Evolutionary conservation across 2,329 filamentous ascomycete genomes (phyloP).

Genomic region (Stagonosporopsis rhizophila): DNA sequence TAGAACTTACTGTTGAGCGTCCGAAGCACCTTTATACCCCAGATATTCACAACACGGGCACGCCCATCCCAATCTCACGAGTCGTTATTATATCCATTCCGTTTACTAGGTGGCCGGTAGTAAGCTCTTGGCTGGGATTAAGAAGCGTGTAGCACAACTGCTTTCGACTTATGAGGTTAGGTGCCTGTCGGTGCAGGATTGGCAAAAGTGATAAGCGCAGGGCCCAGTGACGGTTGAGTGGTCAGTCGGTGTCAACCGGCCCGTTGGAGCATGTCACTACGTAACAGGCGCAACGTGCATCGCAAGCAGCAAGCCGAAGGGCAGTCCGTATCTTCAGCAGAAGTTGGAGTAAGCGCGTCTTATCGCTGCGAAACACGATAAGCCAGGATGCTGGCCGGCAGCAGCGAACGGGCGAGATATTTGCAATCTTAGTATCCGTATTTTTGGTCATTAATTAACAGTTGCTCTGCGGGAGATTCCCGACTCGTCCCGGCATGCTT

Average conservation of each 20-base stretch:
- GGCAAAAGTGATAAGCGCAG: conserved; percentile 14
- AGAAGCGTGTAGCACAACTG: not conserved
- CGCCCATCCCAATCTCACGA: not conserved
- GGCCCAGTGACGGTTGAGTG: conserved; percentile 2
- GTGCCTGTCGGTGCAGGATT: not conserved
- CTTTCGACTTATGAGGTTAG: not conserved
- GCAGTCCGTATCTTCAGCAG: conserved; percentile 7
- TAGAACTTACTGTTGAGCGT: not conserved
- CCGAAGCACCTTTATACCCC: conserved; percentile 2
- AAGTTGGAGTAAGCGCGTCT: conserved; percentile 4
- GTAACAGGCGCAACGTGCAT: conserved; percentile 17
- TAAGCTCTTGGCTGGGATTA: conserved; percentile 2
- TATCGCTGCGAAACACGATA: conserved; percentile 2
- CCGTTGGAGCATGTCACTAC: conserved; percentile 12
- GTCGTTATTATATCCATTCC: not conserved
- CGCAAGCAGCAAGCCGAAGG: conserved; percentile 2
- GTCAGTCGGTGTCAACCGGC: conserved; percentile 3
- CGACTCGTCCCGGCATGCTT: not conserved
- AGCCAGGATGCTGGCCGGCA: conserved; percentile 9
- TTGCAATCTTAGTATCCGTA: not conserved
- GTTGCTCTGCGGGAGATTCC: conserved; percentile 1
- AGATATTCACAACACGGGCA: not conserved
- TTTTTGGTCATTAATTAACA: conserved; percentile 1
- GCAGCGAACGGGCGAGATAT: not conserved
- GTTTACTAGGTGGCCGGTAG: not conserved